Percentiles rank a stretch among this genome's conserved stretches.
Evolutionary conservation across 306 rosid species (phyloP).

Genomic region (Dryas drummondii): DNA sequence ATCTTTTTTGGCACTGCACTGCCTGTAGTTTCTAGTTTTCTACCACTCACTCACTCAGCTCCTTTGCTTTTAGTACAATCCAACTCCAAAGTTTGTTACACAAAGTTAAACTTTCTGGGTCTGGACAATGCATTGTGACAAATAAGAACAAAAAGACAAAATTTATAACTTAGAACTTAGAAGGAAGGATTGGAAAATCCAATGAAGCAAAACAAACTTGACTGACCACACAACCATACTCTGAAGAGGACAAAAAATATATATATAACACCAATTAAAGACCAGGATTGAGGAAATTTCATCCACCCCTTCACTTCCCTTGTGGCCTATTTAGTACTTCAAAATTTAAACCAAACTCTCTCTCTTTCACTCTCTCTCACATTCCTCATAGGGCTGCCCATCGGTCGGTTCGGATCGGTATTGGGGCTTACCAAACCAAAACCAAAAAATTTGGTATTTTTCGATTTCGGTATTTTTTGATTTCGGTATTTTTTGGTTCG

Average conservation of each 20-base stretch:
- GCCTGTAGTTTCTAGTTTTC: background rate
- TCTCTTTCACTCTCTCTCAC: background rate
- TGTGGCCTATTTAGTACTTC: background rate
- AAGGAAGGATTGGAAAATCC: background rate
- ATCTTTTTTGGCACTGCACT: slow-evolving; percentile 16
- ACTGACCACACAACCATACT: background rate
- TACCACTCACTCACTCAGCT: background rate
- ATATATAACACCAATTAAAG: background rate
- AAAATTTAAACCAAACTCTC: background rate
- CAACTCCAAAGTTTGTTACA: background rate
- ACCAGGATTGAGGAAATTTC: slow-evolving; percentile 5
- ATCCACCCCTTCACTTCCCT: background rate
- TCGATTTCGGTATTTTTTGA: no score
- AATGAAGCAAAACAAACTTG: slow-evolving; percentile 8
- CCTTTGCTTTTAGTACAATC: background rate
- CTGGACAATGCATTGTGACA: background rate
- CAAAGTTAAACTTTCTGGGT: background rate
- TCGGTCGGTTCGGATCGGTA: no score
- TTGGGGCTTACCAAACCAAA: no score
- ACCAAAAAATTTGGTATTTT: no score
- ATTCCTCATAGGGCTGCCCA: no score
- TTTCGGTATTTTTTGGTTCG: no score
- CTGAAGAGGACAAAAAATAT: background rate
- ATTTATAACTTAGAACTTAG: background rate
- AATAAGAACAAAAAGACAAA: slow-evolving; percentile 6